Evolutionary conservation across 768 basidiomycete genomes (phyloP).

Genomic region (Rhizopogon salebrosus): DNA sequence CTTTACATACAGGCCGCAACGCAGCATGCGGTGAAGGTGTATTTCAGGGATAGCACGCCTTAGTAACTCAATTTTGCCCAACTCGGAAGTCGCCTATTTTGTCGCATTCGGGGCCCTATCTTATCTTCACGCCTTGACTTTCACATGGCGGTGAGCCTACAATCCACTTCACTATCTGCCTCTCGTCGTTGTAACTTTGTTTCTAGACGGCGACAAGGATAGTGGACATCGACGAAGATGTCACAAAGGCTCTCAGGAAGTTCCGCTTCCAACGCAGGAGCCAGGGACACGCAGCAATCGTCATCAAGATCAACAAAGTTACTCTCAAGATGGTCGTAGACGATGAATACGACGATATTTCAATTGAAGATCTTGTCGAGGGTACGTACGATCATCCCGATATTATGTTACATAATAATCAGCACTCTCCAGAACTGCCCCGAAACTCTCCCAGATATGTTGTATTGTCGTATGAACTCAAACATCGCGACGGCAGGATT

Average conservation of each 20-base stretch:
- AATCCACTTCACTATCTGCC: neutral
- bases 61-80: constrained; percentile 24
- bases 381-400: constrained; percentile 50
- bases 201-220: constrained; percentile 30
- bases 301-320: constrained; percentile 88
- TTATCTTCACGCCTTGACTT: neutral
- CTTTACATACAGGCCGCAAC: neutral
- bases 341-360: constrained; percentile 71
- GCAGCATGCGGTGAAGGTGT: too few species aligned
- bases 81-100: too few species aligned
- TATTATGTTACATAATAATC: neutral
- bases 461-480: constrained; percentile 76
- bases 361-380: constrained; percentile 82
- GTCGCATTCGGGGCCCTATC: neutral
- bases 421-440: constrained; percentile 60
- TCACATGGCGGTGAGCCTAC: neutral
- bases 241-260: constrained; percentile 78
- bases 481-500: constrained; percentile 74
- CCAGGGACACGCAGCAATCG: constrained; percentile 67
- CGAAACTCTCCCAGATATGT: constrained; percentile 86
- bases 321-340: constrained; percentile 79
- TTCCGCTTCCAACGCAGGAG: constrained; percentile 71
- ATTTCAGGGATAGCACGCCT: constrained; percentile 2
- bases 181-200: neutral
- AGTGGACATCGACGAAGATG: constrained; percentile 78